These are phyloP conservation scores for Umbelopsis sp. DNA, from an alignment of 192 early-diverging fungal genomes.

Conservation along the genomic window DNA sequence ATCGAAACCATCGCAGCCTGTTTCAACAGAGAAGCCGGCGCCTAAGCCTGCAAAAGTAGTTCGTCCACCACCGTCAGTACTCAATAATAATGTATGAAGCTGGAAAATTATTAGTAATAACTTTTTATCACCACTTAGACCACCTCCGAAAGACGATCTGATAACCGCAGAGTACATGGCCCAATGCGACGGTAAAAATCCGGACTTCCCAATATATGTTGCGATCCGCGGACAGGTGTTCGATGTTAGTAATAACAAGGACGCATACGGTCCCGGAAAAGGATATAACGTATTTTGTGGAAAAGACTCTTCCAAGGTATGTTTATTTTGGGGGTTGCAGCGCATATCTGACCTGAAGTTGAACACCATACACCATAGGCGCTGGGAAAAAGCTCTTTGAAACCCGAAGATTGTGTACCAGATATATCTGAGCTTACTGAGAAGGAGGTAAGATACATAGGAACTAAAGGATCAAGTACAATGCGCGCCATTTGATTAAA, in stretches of 20 bases:
- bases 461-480: background rate
- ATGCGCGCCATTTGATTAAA: background rate
- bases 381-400: constrained; percentile 66
- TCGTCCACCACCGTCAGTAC: constrained; percentile 1
- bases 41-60: background rate
- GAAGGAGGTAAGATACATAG: constrained; percentile 48
- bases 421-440: constrained; percentile 66
- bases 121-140: constrained; percentile 2
- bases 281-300: constrained; percentile 82
- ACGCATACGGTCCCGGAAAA: constrained; percentile 63
- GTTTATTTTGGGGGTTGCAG: background rate
- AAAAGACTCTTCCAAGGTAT: constrained; percentile 75
- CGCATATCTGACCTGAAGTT: background rate
- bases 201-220: constrained; percentile 67
- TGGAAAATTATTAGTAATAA: too few relatives aligned
- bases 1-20: background rate
- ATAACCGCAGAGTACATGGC: constrained; percentile 62
- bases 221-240: constrained; percentile 82
- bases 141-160: constrained; percentile 34
- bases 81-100: too few relatives aligned
- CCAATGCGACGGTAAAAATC: constrained; percentile 63
- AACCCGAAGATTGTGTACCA: constrained; percentile 70
- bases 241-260: constrained; percentile 66
- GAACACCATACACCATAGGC: constrained; percentile 37
- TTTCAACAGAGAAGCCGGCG: background rate